These are phyloP conservation scores for Sugiyamaella qingdaonensis DNA, from an alignment of 805 yeast species.

Conservation along the genomic window DNA sequence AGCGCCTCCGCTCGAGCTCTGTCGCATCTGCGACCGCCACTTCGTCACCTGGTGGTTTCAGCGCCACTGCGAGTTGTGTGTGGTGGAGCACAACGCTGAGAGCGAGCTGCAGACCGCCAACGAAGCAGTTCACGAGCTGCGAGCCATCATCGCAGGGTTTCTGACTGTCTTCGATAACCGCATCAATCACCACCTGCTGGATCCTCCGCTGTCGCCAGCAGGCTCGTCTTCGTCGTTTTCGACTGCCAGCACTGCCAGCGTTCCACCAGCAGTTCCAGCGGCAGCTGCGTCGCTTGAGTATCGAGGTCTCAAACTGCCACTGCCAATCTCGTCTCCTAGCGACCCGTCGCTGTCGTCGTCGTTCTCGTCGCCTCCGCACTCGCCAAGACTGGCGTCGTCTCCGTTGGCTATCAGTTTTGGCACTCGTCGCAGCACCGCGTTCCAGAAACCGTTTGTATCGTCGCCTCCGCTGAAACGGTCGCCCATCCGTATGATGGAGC, in stretches of 20 bases:
- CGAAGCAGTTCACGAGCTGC: conserved; percentile 72
- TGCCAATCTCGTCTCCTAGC: conserved; percentile 8
- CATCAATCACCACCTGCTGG: conserved; percentile 5
- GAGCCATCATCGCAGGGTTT: conserved; percentile 39
- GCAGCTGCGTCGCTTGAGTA: conserved; percentile 16
- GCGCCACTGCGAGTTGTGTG: conserved; percentile 81
- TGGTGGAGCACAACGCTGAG: conserved; percentile 77
- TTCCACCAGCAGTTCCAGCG: background rate
- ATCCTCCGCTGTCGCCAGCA: conserved; percentile 16
- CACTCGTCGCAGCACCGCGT: background rate
- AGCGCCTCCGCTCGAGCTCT: conserved; percentile 74
- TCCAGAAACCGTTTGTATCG: conserved; percentile 6
- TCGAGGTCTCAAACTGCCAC: conserved; percentile 11
- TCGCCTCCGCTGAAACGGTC: conserved; percentile 33
- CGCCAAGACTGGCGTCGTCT: conserved; percentile 10
- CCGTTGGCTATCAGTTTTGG: conserved; percentile 3
- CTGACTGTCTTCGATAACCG: conserved; percentile 31
- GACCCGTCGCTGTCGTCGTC: conserved; percentile 1
- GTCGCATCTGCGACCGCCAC: conserved; percentile 86
- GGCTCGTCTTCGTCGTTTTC: conserved; percentile 9
- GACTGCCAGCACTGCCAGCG: background rate
- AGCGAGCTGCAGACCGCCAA: conserved; percentile 72
- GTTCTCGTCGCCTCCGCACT: conserved; percentile 9
- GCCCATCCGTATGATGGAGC: conserved; percentile 44
- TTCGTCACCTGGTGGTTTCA: conserved; percentile 98